These are phyloP conservation scores for Cercospora citrullina DNA, from an alignment of 2,329 filamentous ascomycete species.

Conservation along the genomic window DNA sequence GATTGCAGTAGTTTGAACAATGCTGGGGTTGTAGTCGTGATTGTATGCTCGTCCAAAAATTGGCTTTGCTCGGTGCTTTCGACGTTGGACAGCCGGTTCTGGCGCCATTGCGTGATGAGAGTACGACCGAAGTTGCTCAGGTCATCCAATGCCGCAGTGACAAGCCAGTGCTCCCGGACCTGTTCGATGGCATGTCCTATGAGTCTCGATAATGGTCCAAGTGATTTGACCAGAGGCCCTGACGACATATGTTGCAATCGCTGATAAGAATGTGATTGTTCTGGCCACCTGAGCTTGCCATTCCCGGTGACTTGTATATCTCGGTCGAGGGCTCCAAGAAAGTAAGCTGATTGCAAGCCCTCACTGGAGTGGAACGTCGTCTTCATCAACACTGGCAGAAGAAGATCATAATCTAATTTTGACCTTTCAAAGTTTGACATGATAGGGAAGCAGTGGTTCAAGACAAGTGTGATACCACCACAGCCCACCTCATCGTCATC, in stretches of 20 bases:
- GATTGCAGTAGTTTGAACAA: conserved; percentile 76
- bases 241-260: conserved; percentile 60
- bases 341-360: conserved; percentile 74
- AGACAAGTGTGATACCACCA: conserved; percentile 62
- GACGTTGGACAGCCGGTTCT: conserved; percentile 70
- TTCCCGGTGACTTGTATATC: conserved; percentile 61
- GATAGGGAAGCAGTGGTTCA: conserved; percentile 75
- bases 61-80: conserved; percentile 66
- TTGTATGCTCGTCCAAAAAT: conserved; percentile 64
- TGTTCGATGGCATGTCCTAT: conserved; percentile 64
- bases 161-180: conserved; percentile 52
- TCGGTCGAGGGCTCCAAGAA: conserved; percentile 67
- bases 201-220: conserved; percentile 67
- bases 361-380: conserved; percentile 68
- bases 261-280: conserved; percentile 58
- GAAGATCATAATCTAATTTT: conserved; percentile 62
- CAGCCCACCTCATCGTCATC: conserved; percentile 52
- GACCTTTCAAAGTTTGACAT: conserved; percentile 62
- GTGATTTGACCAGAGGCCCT: conserved; percentile 63
- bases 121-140: conserved; percentile 66
- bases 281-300: conserved; percentile 64
- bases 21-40: conserved; percentile 63
- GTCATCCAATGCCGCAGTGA: conserved; percentile 60
- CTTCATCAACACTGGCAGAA: conserved; percentile 69
- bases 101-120: conserved; percentile 70